Base-by-base conservation (phyloP, 192 early-diverging fungal species). In the Blastocladiella britannica region DNA sequence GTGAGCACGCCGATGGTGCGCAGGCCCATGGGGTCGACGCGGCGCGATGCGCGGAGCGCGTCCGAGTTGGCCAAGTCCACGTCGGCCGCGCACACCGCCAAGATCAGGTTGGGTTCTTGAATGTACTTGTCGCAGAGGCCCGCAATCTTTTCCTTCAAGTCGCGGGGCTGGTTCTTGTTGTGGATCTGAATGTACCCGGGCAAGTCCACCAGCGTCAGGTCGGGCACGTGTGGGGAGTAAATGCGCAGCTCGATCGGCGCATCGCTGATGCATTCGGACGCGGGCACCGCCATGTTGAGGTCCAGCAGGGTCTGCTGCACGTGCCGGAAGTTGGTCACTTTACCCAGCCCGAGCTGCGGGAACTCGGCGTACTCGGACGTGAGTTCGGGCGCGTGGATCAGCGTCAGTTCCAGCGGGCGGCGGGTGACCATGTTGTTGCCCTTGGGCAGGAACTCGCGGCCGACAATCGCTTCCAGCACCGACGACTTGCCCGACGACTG, bases 281-380 rank as follows among this genome's bases (percentile, higher is more conserved):
- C 92, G 5, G 91, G 74, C 26, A 95, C 93, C 23, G 93, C 87
- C 68, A 93, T 71, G 70, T 97, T 97, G 57, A 97, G 73, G 58
- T 97, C 93, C 29, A 81, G 82, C 47, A 97, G 73, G 6, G 93
- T 97, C 63, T 84, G 83, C 68, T 93, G 91, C 60, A 97, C 81
- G 29, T 88, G 82, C 52, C 65, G 66, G 64, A 95, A 97, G 58
- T 93, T 89, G 28, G 78, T 72, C 23, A 97, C 82, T 59, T 91
- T 89, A 23, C 88, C 91, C 12, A 93, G 68, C 6, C 84, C 85
- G 3, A 89, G 70, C 60, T 84, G 73, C 22, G 87, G 85, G 55
- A 89, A 89, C 68, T 87, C 87, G 57, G 83, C 87, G 53, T 87
- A 89, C 59, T 82, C 84, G 60, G 85, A 82, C 54, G 73, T 71